Percentiles rank a stretch among this genome's conserved stretches.
These are phyloP conservation scores for Hymenoscyphus linearis DNA, from an alignment of 2,329 filamentous ascomycete species.

Conservation along the genomic window DNA sequence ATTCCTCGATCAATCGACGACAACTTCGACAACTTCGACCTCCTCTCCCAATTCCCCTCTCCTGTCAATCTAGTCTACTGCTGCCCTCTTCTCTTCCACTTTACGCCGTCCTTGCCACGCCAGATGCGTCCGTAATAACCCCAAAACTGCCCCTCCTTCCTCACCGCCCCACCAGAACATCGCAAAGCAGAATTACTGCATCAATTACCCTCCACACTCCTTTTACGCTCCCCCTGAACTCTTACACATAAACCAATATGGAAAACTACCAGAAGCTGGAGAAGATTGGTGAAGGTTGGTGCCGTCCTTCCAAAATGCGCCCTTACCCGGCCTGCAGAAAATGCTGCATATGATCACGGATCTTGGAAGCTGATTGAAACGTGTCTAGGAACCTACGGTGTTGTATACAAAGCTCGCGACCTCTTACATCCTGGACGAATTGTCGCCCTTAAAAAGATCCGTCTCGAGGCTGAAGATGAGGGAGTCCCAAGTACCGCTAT, in stretches of 20 bases:
- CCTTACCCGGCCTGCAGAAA: neutral
- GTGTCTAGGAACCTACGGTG: constrained; percentile 76
- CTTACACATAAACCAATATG: constrained; percentile 48
- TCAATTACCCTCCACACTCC: constrained; percentile 28
- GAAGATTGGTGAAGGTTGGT: constrained; percentile 88
- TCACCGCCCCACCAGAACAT: constrained; percentile 29
- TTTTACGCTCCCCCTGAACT: constrained; percentile 13
- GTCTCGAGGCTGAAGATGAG: constrained; percentile 90
- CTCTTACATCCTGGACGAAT: constrained; percentile 77
- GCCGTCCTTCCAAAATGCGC: constrained; percentile 5
- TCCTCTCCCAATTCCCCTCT: constrained; percentile 6
- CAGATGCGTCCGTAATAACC: neutral
- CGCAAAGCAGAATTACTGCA: constrained; percentile 27
- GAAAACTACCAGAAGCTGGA: constrained; percentile 96
- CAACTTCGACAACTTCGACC: constrained; percentile 9
- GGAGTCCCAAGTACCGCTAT: constrained; percentile 90
- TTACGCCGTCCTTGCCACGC: constrained; percentile 15
- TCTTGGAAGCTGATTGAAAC: constrained; percentile 18
- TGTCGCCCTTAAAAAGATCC: constrained; percentile 91
- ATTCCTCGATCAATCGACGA: constrained; percentile 11
- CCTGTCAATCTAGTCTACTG: constrained; percentile 1
- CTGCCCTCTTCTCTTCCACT: constrained; percentile 6
- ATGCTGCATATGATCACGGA: constrained; percentile 2
- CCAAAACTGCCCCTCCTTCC: constrained; percentile 29
- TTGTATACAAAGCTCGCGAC: constrained; percentile 91